Evolutionary conservation across 2,329 filamentous ascomycete species (phyloP).

Genomic region (Ophiostoma australiae): DNA sequence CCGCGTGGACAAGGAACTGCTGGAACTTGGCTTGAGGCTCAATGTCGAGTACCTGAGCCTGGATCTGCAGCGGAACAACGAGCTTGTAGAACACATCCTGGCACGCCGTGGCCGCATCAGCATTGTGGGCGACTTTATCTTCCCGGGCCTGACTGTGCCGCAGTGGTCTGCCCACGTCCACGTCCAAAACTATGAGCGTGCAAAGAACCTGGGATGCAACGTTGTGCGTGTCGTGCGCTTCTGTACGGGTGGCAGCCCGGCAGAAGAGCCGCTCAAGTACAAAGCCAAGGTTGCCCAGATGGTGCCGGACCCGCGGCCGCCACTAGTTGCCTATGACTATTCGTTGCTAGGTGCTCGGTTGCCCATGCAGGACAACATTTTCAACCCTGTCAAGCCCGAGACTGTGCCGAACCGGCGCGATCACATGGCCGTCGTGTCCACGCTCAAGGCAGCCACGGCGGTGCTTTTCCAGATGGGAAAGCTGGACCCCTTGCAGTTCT

Average conservation of each 20-base stretch:
- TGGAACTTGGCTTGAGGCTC: constrained; percentile 60
- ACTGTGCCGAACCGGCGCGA: constrained; percentile 40
- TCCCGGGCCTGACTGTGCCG: constrained; percentile 42
- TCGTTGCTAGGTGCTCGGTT: constrained; percentile 42
- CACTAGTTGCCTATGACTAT: constrained; percentile 46
- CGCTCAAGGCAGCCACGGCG: constrained; percentile 52
- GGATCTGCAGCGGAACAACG: constrained; percentile 54
- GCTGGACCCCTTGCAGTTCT: constrained; percentile 62
- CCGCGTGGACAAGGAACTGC: constrained; percentile 49
- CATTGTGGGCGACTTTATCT: constrained; percentile 55
- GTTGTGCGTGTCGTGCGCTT: constrained; percentile 59
- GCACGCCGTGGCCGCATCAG: constrained; percentile 52
- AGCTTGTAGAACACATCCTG: constrained; percentile 46
- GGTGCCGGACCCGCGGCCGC: constrained; percentile 45
- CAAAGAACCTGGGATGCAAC: constrained; percentile 54
- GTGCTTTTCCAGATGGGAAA: constrained; percentile 57
- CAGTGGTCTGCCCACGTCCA: constrained; percentile 54
- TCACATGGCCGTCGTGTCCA: constrained; percentile 47
- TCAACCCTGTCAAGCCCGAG: constrained; percentile 51
- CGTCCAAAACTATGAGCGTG: constrained; percentile 50
- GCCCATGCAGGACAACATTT: constrained; percentile 43
- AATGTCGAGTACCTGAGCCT: constrained; percentile 62
- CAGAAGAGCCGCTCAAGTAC: constrained; percentile 46
- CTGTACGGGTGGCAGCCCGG: constrained; percentile 51
- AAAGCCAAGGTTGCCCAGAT: constrained; percentile 42